Conservation (phyloP, 306 rosid genomes). For the Argentina anserina region DNA sequence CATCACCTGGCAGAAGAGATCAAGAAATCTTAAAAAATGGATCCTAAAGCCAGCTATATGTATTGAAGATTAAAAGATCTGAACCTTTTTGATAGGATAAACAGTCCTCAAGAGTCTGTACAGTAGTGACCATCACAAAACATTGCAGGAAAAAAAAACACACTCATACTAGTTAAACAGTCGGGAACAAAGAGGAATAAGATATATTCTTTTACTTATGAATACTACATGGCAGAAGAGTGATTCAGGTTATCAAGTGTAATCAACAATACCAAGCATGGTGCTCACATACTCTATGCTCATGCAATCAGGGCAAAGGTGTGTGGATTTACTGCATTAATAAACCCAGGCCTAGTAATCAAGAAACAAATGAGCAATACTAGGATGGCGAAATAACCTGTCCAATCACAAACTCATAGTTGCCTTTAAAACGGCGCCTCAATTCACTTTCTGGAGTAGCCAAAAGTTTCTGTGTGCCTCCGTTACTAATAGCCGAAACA, state of each 20-base stretch:
- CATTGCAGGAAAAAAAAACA: neutral
- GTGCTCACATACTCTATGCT: neutral
- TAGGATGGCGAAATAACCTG: constrained; percentile 52
- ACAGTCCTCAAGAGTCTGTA: neutral
- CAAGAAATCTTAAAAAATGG: constrained; percentile 13
- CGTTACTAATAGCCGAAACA: constrained; percentile 86
- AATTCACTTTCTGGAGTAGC: constrained; percentile 66
- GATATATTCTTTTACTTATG: neutral
- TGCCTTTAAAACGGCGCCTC: constrained; percentile 79
- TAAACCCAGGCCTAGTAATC: neutral
- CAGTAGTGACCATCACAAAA: neutral
- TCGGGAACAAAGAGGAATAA: neutral
- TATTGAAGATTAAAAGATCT: neutral
- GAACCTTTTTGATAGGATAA: neutral
- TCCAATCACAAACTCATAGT: constrained; percentile 74
- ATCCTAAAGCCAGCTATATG: constrained; percentile 9
- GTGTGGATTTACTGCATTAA: neutral
- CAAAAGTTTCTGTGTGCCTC: constrained; percentile 59
- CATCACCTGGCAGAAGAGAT: constrained; percentile 49
- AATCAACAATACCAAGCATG: neutral
- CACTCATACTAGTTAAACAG: neutral
- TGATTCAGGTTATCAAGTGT: neutral
- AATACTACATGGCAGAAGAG: neutral
- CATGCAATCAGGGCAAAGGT: neutral
- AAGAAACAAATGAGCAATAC: neutral